Evolutionary conservation across 108 stramenopile genomes (phyloP).

Genomic region (Epithemia pelagica): DNA sequence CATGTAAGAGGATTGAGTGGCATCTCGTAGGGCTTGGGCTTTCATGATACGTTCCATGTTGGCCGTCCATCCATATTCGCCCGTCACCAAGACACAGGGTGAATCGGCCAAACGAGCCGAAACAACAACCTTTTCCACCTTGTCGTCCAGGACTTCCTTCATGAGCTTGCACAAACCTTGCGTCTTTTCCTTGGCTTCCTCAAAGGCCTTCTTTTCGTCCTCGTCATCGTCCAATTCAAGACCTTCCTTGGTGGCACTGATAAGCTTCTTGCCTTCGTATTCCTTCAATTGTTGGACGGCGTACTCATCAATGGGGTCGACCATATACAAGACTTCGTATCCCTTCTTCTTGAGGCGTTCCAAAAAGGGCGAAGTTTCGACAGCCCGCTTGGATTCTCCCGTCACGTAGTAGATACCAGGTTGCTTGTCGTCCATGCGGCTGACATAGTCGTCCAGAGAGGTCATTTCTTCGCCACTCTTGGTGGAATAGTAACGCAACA

Average conservation of each 20-base stretch:
- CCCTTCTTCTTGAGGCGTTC: constrained; percentile 99
- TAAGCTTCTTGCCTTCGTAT: constrained; percentile 99
- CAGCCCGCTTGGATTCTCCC: constrained; percentile 97
- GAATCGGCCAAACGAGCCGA: constrained; percentile 98
- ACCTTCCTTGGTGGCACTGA: constrained; percentile 99
- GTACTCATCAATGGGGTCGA: constrained; percentile 99
- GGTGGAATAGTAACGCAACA: constrained; percentile 98
- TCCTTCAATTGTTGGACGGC: constrained; percentile 99
- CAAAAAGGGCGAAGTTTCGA: constrained; percentile 99
- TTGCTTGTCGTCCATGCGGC: constrained; percentile 97
- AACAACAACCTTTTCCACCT: constrained; percentile 99
- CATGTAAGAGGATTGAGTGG: constrained; percentile 98
- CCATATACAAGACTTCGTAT: constrained; percentile 99
- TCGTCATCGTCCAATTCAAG: constrained; percentile 91
- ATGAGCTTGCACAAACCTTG: constrained; percentile 99
- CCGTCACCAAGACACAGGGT: constrained; percentile 98
- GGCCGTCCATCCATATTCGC: constrained; percentile 99
- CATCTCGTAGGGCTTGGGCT: constrained; percentile 99
- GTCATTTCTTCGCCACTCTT: constrained; percentile 99
- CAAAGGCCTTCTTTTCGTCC: constrained; percentile 97
- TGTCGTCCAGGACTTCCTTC: constrained; percentile 99
- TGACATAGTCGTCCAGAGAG: constrained; percentile 97
- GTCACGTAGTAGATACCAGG: constrained; percentile 99
- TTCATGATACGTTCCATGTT: constrained; percentile 99
- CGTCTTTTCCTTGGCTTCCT: constrained; percentile 96